Evolutionary conservation across 2,329 filamentous ascomycete genomes (phyloP).

Genomic region (Xylariaceae sp.): DNA sequence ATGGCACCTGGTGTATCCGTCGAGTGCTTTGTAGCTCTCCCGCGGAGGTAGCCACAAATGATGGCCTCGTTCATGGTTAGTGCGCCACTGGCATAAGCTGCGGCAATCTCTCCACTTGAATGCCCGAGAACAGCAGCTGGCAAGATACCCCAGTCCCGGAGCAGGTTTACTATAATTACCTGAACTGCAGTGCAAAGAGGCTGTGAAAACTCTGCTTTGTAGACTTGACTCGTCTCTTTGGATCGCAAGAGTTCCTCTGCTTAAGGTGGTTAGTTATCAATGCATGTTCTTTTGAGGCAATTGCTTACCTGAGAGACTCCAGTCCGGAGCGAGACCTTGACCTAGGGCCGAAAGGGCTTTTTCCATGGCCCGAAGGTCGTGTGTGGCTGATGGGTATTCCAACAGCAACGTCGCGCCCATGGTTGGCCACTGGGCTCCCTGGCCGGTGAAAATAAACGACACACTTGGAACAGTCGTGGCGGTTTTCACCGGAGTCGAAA

Average conservation of each 20-base stretch:
- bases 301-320: slow-evolving; percentile 12
- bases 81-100: slow-evolving; percentile 48
- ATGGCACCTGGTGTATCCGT: slow-evolving; percentile 41
- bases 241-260: slow-evolving; percentile 7
- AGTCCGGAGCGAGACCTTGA: slow-evolving; percentile 2
- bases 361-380: slow-evolving; percentile 5
- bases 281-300: background rate
- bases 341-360: background rate
- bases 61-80: slow-evolving; percentile 47
- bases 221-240: background rate
- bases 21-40: slow-evolving; percentile 36
- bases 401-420: slow-evolving; percentile 7
- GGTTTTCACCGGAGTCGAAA: background rate
- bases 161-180: slow-evolving; percentile 24
- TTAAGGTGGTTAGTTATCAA: background rate
- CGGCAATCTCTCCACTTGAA: slow-evolving; percentile 50
- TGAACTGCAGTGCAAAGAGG: slow-evolving; percentile 32
- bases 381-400: background rate
- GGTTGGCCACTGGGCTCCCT: slow-evolving; percentile 17
- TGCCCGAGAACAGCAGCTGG: slow-evolving; percentile 28
- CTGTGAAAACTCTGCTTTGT: slow-evolving; percentile 32
- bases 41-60: slow-evolving; percentile 49
- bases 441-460: slow-evolving; percentile 14
- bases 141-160: slow-evolving; percentile 15
- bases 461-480: background rate